Base-by-base conservation (phyloP, 1,284 basidiomycete genomes). In the Ceratobasidium sp. region DNA sequence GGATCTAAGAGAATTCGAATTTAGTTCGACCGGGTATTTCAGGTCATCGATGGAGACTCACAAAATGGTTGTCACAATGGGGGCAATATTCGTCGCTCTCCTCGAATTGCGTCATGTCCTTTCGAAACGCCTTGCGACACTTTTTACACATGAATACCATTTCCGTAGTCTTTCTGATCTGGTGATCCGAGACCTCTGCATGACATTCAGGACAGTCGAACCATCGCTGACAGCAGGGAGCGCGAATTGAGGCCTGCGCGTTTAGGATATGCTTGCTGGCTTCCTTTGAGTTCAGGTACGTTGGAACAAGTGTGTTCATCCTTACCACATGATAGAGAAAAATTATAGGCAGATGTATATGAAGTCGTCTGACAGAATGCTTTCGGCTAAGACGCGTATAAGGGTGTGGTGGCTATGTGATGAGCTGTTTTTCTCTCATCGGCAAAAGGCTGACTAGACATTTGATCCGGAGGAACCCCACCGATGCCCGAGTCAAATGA, bases 71-170 rank as follows among this genome's bases (percentile, higher is more conserved):
- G 81, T 97, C 96, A 80, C 97, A 98, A 81, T 98, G 92, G 0
- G 97, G 97, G 79, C 97, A 99, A 80, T 91, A 98, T 82, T 99
- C 97, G 80, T 99, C 97, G 76, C 93, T 93, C 80, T 97, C 95
- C 78, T 99, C 97, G 79, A 94, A 98, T 32, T 81, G 83, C 0
- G 85, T 77, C 91, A 98, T 94, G 80, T 98, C 94, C 82, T 99
- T 98, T 74, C 97, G 83, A 81, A 99, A 98, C 1, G 94, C 96
- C 82, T 96, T 96, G 80, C 92, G 93, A 85, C 97, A 99, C 82
- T 98, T 97, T 82, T 99, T 99, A 85, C 97, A 99, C 77, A 93
- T 83, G 80, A 99, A 97, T 0, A 85, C 85, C 94, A 99, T 96
- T 83, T 98, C 97, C 53, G 84, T 86, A 62, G 93, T 94, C 81